Conservation (phyloP, 768 basidiomycete species). For the Leccinum longicurvipes region DNA sequence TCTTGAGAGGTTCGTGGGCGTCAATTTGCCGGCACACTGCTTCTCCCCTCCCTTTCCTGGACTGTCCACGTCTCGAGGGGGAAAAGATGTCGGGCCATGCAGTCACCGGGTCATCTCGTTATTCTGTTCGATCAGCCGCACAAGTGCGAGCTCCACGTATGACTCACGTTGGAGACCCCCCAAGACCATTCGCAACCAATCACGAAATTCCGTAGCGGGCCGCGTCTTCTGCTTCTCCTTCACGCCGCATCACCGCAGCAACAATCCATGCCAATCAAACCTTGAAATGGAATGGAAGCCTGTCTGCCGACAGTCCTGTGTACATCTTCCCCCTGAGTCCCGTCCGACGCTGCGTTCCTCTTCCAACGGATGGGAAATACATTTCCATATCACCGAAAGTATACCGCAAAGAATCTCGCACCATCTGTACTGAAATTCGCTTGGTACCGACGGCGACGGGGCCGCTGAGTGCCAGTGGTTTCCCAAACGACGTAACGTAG, state of each 20-base stretch:
- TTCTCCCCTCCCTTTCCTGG: not conserved
- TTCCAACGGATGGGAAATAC: not conserved
- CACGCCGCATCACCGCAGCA: constrained; percentile 19
- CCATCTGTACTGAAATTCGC: too few relatives aligned
- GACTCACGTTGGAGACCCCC: not conserved
- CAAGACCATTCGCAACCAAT: constrained; percentile 4
- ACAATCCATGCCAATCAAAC: constrained; percentile 20
- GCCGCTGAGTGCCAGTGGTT: not conserved
- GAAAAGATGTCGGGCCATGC: not conserved
- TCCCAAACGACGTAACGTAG: not conserved
- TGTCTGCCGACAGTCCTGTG: constrained; percentile 9
- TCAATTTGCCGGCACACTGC: not conserved
- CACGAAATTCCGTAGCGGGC: constrained; percentile 3
- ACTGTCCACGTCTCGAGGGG: not conserved
- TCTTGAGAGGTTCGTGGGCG: not conserved
- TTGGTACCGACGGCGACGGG: not conserved
- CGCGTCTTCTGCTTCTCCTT: not conserved
- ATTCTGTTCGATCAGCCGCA: constrained; percentile 4
- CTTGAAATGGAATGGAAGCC: constrained; percentile 25
- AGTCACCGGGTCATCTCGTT: not conserved
- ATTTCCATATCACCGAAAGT: not conserved
- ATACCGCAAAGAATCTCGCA: not conserved
- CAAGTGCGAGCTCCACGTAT: constrained; percentile 6
- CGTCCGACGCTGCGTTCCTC: not conserved
- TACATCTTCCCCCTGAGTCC: not conserved